Evolutionary conservation across 768 basidiomycete species (phyloP).

Genomic region (Exidia glandulosa): DNA sequence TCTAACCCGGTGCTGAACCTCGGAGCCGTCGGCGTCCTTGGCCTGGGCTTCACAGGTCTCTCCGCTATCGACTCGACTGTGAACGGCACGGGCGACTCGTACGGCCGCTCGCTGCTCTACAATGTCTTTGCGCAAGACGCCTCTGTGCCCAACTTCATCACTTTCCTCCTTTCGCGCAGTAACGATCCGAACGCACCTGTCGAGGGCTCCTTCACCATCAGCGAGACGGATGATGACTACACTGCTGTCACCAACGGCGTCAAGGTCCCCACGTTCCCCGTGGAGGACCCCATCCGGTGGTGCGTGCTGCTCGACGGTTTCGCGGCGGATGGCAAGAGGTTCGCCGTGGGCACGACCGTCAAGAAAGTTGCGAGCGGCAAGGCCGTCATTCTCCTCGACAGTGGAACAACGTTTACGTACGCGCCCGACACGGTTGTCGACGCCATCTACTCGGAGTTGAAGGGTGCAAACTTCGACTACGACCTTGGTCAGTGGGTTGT

Average conservation of each 20-base stretch:
- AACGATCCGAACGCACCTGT: slow-evolving; percentile 41
- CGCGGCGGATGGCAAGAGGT: slow-evolving; percentile 42
- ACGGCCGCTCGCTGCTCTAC: slow-evolving; percentile 60
- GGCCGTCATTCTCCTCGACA: slow-evolving; percentile 69
- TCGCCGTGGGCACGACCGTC: slow-evolving; percentile 45
- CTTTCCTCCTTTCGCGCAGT: slow-evolving; percentile 59
- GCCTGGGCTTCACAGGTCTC: slow-evolving; percentile 68
- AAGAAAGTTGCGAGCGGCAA: slow-evolving; percentile 49
- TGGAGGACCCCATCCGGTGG: slow-evolving; percentile 54
- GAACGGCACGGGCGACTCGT: slow-evolving; percentile 41
- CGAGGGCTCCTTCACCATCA: slow-evolving; percentile 62
- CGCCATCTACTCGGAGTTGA: slow-evolving; percentile 55
- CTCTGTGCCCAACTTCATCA: slow-evolving; percentile 66
- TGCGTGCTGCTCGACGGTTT: slow-evolving; percentile 66
- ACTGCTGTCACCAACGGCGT: slow-evolving; percentile 42
- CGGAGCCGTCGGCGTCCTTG: slow-evolving; percentile 63
- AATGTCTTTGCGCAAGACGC: slow-evolving; percentile 65
- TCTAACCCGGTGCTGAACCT: slow-evolving; percentile 63
- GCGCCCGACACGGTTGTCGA: slow-evolving; percentile 51
- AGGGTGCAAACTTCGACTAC: slow-evolving; percentile 51
- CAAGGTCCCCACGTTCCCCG: slow-evolving; percentile 66
- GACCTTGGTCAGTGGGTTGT: slow-evolving; percentile 52
- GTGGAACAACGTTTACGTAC: slow-evolving; percentile 78
- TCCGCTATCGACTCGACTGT: slow-evolving; percentile 58
- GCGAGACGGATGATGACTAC: slow-evolving; percentile 59